Base-by-base conservation (phyloP, 2,329 filamentous ascomycete genomes). In the Ilyonectria robusta region DNA sequence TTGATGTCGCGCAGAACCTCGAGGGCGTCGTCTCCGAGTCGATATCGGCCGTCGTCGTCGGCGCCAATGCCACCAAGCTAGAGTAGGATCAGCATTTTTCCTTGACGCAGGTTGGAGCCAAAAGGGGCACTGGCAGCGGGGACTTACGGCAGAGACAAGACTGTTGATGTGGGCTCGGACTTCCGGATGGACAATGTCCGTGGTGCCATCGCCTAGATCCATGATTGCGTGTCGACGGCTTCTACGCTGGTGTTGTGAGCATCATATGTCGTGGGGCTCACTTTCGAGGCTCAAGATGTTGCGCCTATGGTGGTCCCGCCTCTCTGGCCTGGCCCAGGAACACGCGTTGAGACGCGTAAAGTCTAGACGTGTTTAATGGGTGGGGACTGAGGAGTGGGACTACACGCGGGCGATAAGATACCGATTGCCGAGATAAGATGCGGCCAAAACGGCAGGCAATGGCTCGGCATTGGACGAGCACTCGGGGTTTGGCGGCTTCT, bases 151-250 rank as follows among this genome's bases (percentile, higher is more conserved):
- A 77, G 95, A 95, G 70, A 97, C 93, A 35, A 99, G 90, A 83
- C 94, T 97, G 83, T 93, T 95, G 78, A 99, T 91, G 82, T 98
- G 94, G 31, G 95, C 94, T 78, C 95, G 92, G 76, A 98, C 94
- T 84, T 97, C 94, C 47, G 94, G 94, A 79, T 98, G 94, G 63
- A 98, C 93, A 66, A 92, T 86, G 78, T 91, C 89, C 71, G 80
- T 83, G 63, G 80, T 78, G 65, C 80, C 84, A 57, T 89, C 87
- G 70, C 78, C 79, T 65, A 83, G 76, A 79, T 91, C 88, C 89
- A 91, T 91, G 61, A 59, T 74, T 69, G 65, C 37, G 51, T 64
- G 51, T 59, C 44, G 54, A 72, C 63, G 72, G 68, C 64, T 44
- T 58, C 48, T 51, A 21, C 17, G 31, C 65, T 53, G 69, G 55